Evolutionary conservation across 768 basidiomycete genomes (phyloP), one percentile per base, ranked within the genome.

Genomic region (Lanmaoa rubissima): DNA sequence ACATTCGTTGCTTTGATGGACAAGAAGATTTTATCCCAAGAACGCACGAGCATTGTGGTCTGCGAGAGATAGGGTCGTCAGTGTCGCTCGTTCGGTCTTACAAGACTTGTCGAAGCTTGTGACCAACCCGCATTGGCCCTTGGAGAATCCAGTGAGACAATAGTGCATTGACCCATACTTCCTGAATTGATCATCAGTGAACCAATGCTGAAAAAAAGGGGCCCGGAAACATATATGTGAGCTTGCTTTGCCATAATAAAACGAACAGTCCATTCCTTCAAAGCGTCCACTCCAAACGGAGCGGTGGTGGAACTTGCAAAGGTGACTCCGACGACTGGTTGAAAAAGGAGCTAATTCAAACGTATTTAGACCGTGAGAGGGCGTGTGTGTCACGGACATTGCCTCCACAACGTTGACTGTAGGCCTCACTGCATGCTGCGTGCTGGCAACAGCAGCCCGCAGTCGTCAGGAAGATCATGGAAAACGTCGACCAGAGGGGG

Each of bases 291-390:
- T 26, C 19, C 51, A 17, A 28, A 7, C 21, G 19, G 12, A 10
- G n/a, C 10, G 21, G 21, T 24, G 17, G 10, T 43, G 8, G 17
- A 43, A 28, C 38, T 28, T 28, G 13, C 4, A 14, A 38, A n/a
- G 21, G 16, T 40, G 45, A 26, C 17, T 13, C 19, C 36, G 10
- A 21, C 9, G 4, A 26, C 8, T 4, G 28, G 35, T 9, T 24
- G 34, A 9, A 57, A 58, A 38, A 67, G 62, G 63, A 59, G 60
- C 19, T 56, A 68, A 59, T 62, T 59, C 50, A 24, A 19, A 35
- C 60, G 21, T 54, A 60, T 65, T 57, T 66, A 57, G 66, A 67
- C 66, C 66, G 66, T 69, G 66, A 59, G 66, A 67, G 58, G 64
- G 35, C 26, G 4, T 45, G 34, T 41, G 28, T 13, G 41, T 16